Conservation (phyloP, 1,284 basidiomycete species). For the Moesziomyces aphidis region DNA sequence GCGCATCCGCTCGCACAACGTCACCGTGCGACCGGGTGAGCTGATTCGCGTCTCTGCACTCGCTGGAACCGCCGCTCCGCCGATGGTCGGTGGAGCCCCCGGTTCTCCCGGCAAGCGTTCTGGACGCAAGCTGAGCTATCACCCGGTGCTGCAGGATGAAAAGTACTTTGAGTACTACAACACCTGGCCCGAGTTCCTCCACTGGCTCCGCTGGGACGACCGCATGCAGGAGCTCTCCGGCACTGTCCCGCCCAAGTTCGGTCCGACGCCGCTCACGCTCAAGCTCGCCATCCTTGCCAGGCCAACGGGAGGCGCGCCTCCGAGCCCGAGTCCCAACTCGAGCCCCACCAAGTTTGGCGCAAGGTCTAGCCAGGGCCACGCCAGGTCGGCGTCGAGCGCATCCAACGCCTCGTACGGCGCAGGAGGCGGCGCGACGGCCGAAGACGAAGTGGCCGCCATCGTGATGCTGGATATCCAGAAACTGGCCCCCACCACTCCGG, state of each 20-base stretch:
- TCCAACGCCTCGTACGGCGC: constrained; percentile 14
- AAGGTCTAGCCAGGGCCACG: constrained; percentile 17
- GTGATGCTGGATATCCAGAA: constrained; percentile 39
- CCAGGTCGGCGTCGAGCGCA: constrained; percentile 15
- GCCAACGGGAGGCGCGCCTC: constrained; percentile 17
- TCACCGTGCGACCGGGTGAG: constrained; percentile 32
- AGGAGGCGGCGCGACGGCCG: constrained; percentile 9
- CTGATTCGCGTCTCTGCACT: constrained; percentile 51
- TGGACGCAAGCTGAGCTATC: constrained; percentile 46
- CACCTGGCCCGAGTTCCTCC: constrained; percentile 58
- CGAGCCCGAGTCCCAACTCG: constrained; percentile 26
- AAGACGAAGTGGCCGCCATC: constrained; percentile 48
- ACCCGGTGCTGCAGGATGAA: constrained; percentile 54
- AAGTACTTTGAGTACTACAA: constrained; percentile 56
- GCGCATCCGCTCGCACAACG: constrained; percentile 21
- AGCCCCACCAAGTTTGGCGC: constrained; percentile 25
- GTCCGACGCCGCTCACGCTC: constrained; percentile 34
- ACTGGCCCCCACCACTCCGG: constrained; percentile 11
- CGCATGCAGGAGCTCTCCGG: constrained; percentile 57
- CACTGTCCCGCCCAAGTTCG: constrained; percentile 52
- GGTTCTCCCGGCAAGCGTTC: constrained; percentile 57
- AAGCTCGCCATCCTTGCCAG: constrained; percentile 40
- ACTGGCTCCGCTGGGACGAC: constrained; percentile 59
- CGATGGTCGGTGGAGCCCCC: constrained; percentile 55
- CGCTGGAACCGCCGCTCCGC: constrained; percentile 44